Evolutionary conservation across 345 rosid species (phyloP).

Genomic region (Gynandropsis gynandra): DNA sequence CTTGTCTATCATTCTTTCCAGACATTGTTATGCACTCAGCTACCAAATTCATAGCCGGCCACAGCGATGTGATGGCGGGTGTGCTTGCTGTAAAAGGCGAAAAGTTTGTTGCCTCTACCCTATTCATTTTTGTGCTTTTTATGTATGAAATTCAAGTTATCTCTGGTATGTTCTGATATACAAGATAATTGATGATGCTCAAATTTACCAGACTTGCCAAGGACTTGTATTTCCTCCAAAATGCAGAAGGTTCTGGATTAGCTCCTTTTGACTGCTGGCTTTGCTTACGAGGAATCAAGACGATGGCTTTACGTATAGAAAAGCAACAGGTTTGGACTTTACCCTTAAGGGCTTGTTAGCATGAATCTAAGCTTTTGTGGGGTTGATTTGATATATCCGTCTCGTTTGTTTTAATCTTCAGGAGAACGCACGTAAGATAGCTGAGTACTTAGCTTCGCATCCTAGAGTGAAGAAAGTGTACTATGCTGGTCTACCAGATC

Average conservation of each 20-base stretch:
- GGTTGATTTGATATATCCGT: background rate
- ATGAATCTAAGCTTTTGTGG: background rate
- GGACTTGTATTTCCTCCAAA: conserved; percentile 83
- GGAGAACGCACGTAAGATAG: conserved; percentile 87
- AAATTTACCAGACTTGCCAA: conserved; percentile 55
- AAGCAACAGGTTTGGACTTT: conserved; percentile 71
- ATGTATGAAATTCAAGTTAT: background rate
- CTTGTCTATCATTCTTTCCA: conserved; percentile 25
- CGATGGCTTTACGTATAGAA: conserved; percentile 87
- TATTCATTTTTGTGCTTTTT: background rate
- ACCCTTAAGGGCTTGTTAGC: background rate
- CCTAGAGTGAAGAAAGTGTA: conserved; percentile 77
- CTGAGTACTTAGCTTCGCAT: conserved; percentile 72
- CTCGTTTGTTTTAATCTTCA: conserved; percentile 22
- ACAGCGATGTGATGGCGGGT: conserved; percentile 94
- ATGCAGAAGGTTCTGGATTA: conserved; percentile 90
- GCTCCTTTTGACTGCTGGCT: conserved; percentile 98
- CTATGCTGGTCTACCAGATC: conserved; percentile 79
- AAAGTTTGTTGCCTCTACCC: conserved; percentile 42
- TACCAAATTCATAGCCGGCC: conserved; percentile 90
- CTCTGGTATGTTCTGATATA: background rate
- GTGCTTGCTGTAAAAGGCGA: conserved; percentile 92
- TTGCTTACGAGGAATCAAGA: conserved; percentile 86
- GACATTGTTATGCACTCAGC: conserved; percentile 98
- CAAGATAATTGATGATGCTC: background rate